Conservation (phyloP, 1,284 basidiomycete genomes). For the Phellinidium pouzarii region DNA sequence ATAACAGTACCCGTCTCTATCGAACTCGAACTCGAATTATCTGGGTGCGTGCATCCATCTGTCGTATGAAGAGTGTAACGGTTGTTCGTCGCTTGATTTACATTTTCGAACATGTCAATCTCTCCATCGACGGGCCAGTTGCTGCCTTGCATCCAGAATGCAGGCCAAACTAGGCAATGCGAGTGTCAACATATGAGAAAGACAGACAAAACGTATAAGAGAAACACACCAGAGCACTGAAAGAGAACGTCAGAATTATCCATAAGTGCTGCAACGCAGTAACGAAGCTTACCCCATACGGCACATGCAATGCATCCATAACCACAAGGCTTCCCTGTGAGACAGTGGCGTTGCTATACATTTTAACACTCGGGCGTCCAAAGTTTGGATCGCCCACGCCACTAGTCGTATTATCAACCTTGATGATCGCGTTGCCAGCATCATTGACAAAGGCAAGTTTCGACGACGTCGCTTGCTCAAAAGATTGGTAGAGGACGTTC, state of each 20-base stretch:
- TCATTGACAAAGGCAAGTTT: constrained; percentile 19
- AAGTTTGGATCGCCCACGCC: constrained; percentile 18
- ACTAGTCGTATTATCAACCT: constrained; percentile 21
- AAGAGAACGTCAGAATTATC: neutral
- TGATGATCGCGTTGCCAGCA: constrained; percentile 20
- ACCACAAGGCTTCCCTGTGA: constrained; percentile 9
- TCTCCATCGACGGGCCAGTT: constrained; percentile 23
- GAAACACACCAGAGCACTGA: neutral
- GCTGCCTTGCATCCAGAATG: constrained; percentile 20
- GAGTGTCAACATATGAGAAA: neutral
- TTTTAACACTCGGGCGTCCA: constrained; percentile 13
- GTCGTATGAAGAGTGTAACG: constrained; percentile 21
- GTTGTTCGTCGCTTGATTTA: constrained; percentile 20
- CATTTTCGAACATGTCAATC: constrained; percentile 24
- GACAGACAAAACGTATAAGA: neutral
- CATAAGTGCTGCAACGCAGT: neutral
- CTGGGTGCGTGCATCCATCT: constrained; percentile 19
- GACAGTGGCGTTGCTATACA: constrained; percentile 11
- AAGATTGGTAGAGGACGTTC: constrained; percentile 17
- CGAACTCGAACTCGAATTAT: neutral
- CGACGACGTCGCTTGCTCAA: constrained; percentile 9
- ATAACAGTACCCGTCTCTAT: constrained; percentile 17
- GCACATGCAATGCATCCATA: constrained; percentile 14
- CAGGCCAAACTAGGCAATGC: constrained; percentile 20
- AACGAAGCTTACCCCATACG: constrained; percentile 17